These are phyloP conservation scores for Microdochium bolleyi DNA, from an alignment of 2,329 filamentous ascomycete species.

Conservation along the genomic window DNA sequence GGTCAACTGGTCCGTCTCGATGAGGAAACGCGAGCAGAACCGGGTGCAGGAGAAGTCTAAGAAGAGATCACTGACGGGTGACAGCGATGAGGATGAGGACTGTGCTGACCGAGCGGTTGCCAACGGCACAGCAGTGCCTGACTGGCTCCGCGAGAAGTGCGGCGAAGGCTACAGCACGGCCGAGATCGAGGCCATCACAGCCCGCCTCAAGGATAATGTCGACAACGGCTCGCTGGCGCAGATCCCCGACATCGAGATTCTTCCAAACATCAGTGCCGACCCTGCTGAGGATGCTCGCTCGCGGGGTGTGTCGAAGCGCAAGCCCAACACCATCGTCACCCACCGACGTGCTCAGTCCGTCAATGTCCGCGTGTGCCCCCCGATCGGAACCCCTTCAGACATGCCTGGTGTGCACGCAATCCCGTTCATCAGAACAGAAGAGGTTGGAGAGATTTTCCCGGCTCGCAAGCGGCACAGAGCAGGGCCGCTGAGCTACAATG, in stretches of 20 bases:
- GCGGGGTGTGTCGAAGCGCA: conserved; percentile 17
- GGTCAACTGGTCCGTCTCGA: conserved; percentile 50
- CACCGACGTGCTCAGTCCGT: conserved; percentile 28
- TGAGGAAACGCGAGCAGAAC: conserved; percentile 57
- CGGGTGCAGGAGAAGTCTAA: conserved; percentile 36
- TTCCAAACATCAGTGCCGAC: conserved; percentile 42
- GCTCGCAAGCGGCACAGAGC: background rate
- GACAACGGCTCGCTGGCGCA: conserved; percentile 29
- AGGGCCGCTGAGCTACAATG: background rate
- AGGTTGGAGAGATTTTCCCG: background rate
- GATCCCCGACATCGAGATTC: conserved; percentile 51
- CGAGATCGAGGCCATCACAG: conserved; percentile 38
- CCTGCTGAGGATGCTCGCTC: conserved; percentile 16
- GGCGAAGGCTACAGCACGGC: conserved; percentile 37
- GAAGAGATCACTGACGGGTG: conserved; percentile 21
- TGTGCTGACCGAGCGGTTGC: conserved; percentile 17
- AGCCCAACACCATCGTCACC: conserved; percentile 6
- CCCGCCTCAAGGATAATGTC: conserved; percentile 36
- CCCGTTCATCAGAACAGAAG: background rate
- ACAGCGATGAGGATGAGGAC: conserved; percentile 22
- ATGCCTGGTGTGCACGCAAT: background rate
- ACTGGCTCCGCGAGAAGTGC: conserved; percentile 39
- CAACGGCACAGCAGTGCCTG: conserved; percentile 33
- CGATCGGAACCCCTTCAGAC: background rate
- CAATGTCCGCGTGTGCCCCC: conserved; percentile 13